Base-by-base conservation (phyloP, 148 eudicot species). In the Diospyros kaki region DNA sequence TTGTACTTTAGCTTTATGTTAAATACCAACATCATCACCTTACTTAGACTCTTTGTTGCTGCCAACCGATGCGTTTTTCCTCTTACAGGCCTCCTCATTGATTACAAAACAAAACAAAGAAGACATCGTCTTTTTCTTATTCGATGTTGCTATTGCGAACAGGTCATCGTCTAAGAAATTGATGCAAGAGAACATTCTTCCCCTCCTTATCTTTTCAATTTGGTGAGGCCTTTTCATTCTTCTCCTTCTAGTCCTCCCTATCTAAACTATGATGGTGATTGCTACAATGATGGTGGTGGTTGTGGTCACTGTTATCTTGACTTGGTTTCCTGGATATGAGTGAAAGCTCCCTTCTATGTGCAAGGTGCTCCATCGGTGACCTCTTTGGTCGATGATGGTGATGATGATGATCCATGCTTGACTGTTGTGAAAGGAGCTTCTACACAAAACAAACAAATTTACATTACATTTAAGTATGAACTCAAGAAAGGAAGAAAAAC, bases 131-230 rank as follows among this genome's bases (percentile, higher is more conserved):
- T 84, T 71, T 77, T 87, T 89, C 80, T 89, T 87, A 44, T 70
- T 52, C 1, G 73, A 54, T 11, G 51, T n/a, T 2, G 52, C 72
- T 48, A 28, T 28, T 28, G 28, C 28, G 28, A 28, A 28, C 28
- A 28, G 0, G 28, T 84, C 92, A 42, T 77, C 87, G 1, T 70
- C 85, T 0, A 87, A 85, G 77, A 88, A 87, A 83, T 89, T 88
- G 44, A 87, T 91, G 70, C 96, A 85, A 2, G 92, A 89, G 83
- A 87, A 89, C 14, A 89, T 91, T 48, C 96, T 88, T 0, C 86
- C 80, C 77, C 89, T 88, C 12, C n/a, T n/a, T n/a, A 76, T 78
- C 78, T 88, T 88, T 38, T 78, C 87, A 81, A 0, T 77, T 48
- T 6, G 81, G 13, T n/a, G 81, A 58, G 58, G 64, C 5, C n/a